Evolutionary conservation across 2,329 filamentous ascomycete genomes (phyloP).

Genomic region (Fusarium hostae): DNA sequence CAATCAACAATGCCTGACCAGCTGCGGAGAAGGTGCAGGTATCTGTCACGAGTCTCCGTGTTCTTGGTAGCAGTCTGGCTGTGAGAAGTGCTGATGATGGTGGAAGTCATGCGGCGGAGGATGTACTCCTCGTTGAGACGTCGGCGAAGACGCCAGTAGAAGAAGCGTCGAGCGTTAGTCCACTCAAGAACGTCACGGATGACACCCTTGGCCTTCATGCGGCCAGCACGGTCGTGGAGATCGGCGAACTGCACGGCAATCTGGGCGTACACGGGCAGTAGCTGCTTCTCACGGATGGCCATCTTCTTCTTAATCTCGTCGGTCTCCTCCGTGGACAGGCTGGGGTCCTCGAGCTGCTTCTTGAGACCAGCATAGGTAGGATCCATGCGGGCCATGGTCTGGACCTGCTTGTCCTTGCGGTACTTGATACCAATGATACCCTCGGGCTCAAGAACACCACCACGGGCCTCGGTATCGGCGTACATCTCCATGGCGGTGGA

Average conservation of each 20-base stretch:
- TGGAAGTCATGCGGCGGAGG: constrained; percentile 82
- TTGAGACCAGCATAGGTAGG: constrained; percentile 84
- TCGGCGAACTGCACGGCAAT: constrained; percentile 98
- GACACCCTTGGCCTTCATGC: constrained; percentile 97
- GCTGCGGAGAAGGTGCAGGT: constrained; percentile 80
- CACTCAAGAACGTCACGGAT: constrained; percentile 88
- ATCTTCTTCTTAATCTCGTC: constrained; percentile 86
- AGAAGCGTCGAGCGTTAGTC: constrained; percentile 93
- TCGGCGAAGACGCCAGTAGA: constrained; percentile 99
- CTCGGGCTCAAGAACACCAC: constrained; percentile 97
- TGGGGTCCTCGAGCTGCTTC: constrained; percentile 73
- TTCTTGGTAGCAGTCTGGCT: constrained; percentile 54
- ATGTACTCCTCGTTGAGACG: constrained; percentile 98
- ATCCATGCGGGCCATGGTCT: constrained; percentile 96
- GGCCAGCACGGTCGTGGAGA: constrained; percentile 93
- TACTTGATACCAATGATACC: constrained; percentile 99
- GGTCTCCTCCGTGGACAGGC: constrained; percentile 77
- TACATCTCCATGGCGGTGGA: constrained; percentile 99
- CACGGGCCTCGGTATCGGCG: constrained; percentile 91
- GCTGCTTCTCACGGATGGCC: constrained; percentile 83
- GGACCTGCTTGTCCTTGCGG: constrained; percentile 94
- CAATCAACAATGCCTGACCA: constrained; percentile 86
- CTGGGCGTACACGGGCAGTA: constrained; percentile 93
- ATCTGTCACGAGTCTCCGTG: constrained; percentile 68
- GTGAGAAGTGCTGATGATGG: constrained; percentile 47